Percentiles rank a stretch among this genome's conserved stretches.
Evolutionary conservation across 176 grass and related monocot species (phyloP).

Genomic region (Musa acuminata): DNA sequence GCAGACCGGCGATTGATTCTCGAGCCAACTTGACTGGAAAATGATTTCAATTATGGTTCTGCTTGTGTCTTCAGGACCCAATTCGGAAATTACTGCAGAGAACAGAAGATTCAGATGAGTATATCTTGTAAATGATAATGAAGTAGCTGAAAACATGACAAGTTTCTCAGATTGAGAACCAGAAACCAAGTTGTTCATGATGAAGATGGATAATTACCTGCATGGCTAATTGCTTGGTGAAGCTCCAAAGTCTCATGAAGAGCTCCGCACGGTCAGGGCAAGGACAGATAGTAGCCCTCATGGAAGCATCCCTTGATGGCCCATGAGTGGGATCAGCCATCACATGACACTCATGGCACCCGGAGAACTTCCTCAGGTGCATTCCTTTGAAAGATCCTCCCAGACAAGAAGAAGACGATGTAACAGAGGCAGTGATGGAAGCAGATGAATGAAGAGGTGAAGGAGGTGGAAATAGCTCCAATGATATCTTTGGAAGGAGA

Average conservation of each 20-base stretch:
- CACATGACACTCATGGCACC: slow-evolving; percentile 13
- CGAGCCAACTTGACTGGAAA: background rate
- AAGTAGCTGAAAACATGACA: background rate
- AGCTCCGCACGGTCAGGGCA: slow-evolving; percentile 12
- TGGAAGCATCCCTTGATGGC: background rate
- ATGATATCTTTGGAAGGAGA: background rate
- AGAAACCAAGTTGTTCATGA: background rate
- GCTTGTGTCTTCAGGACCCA: slow-evolving; percentile 8
- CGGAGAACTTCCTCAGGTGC: slow-evolving; percentile 13
- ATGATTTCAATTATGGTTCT: slow-evolving; percentile 14
- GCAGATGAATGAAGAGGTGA: slow-evolving; percentile 1
- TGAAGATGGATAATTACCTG: background rate
- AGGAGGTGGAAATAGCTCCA: background rate
- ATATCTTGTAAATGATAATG: background rate
- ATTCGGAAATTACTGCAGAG: slow-evolving; percentile 1
- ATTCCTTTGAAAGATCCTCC: slow-evolving; percentile 9
- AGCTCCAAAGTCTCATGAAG: slow-evolving; percentile 8
- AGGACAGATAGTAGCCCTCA: background rate
- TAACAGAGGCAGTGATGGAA: slow-evolving; percentile 1
- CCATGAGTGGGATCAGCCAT: background rate
- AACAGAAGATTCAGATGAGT: background rate
- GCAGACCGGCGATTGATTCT: background rate
- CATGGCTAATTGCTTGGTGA: slow-evolving; percentile 15
- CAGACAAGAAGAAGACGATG: slow-evolving; percentile 5
- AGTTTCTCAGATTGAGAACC: background rate